Base-by-base conservation (phyloP, 2,329 filamentous ascomycete genomes). In the Diaporthe destruens region DNA sequence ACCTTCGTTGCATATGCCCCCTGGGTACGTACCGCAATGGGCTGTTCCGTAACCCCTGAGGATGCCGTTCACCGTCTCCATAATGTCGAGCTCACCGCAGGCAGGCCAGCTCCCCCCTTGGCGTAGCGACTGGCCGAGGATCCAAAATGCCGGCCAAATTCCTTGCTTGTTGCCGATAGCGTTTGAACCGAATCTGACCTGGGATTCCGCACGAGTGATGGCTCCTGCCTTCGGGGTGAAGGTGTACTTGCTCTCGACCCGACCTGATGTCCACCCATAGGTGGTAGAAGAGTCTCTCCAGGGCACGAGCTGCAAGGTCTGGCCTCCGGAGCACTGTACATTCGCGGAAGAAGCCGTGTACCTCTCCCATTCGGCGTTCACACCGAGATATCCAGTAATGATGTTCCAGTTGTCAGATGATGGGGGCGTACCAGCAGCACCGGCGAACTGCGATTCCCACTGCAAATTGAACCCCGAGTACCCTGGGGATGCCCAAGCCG, bases 121-220 rank as follows among this genome's bases (percentile, higher is more conserved):
- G 8, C 86, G 84, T 66, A 87, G 80, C 20, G 84, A 80, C 72
- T 86, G 81, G 14, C 86, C 86, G 1, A 88, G 82, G 69, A 87
- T 79, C 86, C 86, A 88, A 76, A 88, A 88, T 4, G 86, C 86
- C 2, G 86, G 86, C 86, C 86, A 88, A 75, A 88, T 81, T 16
- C 86, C 86, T 75, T 85, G 81, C 79, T 87, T 86, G 63, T 81
- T 80, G 39, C 75, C 75, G 20, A 77, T 72, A 14, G 79, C 69
- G 77, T 82, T 82, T 71, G 72, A 71, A 42, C 86, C 87, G 74
- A 86, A 85, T 9, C 85, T 83, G 69, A 88, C 80, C 54, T 78
- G 78, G 12, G 83, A 83, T 78, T 88, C 84, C 61, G 83, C 81
- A 42, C 85, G 77, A 49, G 86, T 86, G 59, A 78, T 75, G 44